Evolutionary conservation across 169 alveolate species (phyloP), one percentile per base, ranked within the genome.

Genomic region (Condylostoma magnum): DNA sequence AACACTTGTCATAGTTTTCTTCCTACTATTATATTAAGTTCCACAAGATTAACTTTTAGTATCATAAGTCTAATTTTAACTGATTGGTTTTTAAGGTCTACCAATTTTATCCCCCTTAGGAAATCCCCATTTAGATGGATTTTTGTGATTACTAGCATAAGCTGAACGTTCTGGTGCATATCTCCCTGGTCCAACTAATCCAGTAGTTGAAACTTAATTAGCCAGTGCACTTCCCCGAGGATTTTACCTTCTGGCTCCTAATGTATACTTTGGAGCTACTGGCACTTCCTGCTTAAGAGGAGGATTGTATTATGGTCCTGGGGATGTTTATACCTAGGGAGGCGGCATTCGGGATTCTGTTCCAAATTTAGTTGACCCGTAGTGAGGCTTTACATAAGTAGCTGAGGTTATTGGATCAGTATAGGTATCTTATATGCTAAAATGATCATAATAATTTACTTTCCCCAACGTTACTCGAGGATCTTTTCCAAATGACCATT

Each of bases 281-380:
- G 20, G 15, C 2, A 63, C 22, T 44, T 81, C 82, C 0, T 81
- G 89, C 52, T 56, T 69, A 15, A 37, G 50, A 15, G 76, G 52
- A 8, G 85, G 84, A n/a, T n/a, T 47, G 37, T 81, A 81, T 44
- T 81, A 68, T 6, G 89, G 89, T 0, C 89, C 89, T 41, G 89
- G 89, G 20, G 79, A 70, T 48, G 38, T 58, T 47, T 20, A 65
- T 66, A 81, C 69, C 69, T 20, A 10, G 1, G 18, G 67, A 6
- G 18, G 76, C 43, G 18, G 85, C 75, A 60, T 34, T 22, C 58
- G 12, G 0, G 58, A 41, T 57, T 83, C 86, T 56, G 90, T 83
- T 44, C 90, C 90, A 31, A 83, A 79, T 69, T 83, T 83, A 1
- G 87, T 82, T n/a, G 84, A 82, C 15, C 50, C 20, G 51, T 76